Conservation (phyloP, 2,329 filamentous ascomycete genomes). For the Curvularia verruculosa region DNA sequence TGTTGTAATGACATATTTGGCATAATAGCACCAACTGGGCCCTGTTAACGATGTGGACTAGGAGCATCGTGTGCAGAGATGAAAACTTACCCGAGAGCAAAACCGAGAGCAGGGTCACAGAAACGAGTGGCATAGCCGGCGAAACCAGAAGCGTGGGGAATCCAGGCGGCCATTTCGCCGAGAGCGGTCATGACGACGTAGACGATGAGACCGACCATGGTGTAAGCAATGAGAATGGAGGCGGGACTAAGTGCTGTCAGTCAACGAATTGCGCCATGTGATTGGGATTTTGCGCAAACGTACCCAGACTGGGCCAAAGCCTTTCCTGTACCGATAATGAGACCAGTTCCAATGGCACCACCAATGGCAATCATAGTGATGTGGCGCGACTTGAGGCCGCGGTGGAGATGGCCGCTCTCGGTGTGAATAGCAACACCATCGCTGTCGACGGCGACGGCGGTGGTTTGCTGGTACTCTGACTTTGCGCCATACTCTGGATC, state of each 20-base stretch:
- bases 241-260: conserved; percentile 58
- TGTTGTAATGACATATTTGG: conserved; percentile 81
- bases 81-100: conserved; percentile 59
- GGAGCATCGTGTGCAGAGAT: neutral
- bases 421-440: conserved; percentile 37
- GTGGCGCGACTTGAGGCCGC: conserved; percentile 61
- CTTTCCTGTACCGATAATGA: conserved; percentile 70
- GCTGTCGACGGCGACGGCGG: conserved; percentile 19
- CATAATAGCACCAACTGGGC: conserved; percentile 64
- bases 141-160: conserved; percentile 79
- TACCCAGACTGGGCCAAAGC: conserved; percentile 57
- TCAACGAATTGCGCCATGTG: neutral
- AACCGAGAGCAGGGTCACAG: conserved; percentile 80
- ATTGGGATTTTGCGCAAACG: conserved; percentile 12
- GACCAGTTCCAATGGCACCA: conserved; percentile 73
- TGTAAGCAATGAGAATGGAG: conserved; percentile 74
- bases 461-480: conserved; percentile 16
- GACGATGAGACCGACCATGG: conserved; percentile 72
- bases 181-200: conserved; percentile 82
- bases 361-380: conserved; percentile 73
- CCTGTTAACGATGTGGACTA: neutral
- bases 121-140: conserved; percentile 81
- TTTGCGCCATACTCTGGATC: conserved; percentile 32
- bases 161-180: conserved; percentile 84
- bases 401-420: conserved; percentile 53